Evolutionary conservation across 1,284 basidiomycete species (phyloP).

Genomic region (Cryptococcus sp.): DNA sequence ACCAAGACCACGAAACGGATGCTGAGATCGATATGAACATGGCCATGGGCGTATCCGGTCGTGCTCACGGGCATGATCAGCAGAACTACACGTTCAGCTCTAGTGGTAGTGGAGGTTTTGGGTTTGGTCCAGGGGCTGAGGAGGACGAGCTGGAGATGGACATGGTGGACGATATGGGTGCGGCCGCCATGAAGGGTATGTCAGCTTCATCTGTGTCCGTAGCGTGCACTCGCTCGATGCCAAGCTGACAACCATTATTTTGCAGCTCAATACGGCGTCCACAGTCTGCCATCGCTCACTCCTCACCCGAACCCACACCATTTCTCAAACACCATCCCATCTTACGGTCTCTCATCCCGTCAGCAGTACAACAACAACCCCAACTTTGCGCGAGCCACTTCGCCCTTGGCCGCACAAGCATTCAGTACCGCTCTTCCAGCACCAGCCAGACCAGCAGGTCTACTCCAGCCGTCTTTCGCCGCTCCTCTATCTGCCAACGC

Average conservation of each 20-base stretch:
- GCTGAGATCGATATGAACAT: conserved; percentile 20
- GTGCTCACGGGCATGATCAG: conserved; percentile 1
- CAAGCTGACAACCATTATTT: conserved; percentile 1
- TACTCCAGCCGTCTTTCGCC: conserved; percentile 41
- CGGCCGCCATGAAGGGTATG: conserved; percentile 13
- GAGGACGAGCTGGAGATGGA: conserved; percentile 40
- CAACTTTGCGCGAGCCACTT: conserved; percentile 12
- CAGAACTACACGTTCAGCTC: conserved; percentile 26
- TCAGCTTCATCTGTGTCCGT: neutral
- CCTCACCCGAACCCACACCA: conserved; percentile 35
- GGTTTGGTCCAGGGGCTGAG: conserved; percentile 49
- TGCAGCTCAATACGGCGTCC: neutral
- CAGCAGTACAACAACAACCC: conserved; percentile 1
- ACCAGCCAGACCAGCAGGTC: conserved; percentile 28
- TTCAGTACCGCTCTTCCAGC: conserved; percentile 43
- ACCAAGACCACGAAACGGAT: conserved; percentile 35
- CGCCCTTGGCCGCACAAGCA: conserved; percentile 42
- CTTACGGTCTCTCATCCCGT: neutral
- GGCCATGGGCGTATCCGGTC: conserved; percentile 8
- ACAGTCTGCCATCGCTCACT: conserved; percentile 20
- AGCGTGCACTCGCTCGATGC: neutral
- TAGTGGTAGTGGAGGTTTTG: conserved; percentile 44
- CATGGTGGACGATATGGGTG: conserved; percentile 18
- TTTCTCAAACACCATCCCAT: conserved; percentile 25
- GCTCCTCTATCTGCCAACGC: conserved; percentile 29